These are phyloP conservation scores for Coniochaeta sp. DNA, from an alignment of 2,329 filamentous ascomycete genomes.

Conservation along the genomic window DNA sequence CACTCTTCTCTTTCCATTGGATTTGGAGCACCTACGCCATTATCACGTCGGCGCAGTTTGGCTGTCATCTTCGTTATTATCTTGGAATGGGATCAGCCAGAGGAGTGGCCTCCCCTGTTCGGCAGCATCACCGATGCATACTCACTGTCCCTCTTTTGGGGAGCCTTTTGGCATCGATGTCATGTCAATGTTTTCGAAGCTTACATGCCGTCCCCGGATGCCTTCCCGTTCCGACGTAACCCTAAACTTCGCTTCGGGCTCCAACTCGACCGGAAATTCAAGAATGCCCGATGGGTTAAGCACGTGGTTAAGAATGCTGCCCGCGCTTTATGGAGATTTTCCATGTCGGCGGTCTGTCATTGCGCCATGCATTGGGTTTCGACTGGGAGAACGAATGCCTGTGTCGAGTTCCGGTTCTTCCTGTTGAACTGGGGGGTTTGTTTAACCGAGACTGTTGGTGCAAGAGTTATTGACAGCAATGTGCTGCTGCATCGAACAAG, in stretches of 20 bases:
- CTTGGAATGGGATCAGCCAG: neutral
- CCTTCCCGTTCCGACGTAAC: neutral
- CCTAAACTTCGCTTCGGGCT: neutral
- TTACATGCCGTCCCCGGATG: neutral
- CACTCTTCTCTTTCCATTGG: neutral
- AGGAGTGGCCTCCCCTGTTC: neutral
- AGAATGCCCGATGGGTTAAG: neutral
- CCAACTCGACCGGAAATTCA: neutral
- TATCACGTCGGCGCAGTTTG: neutral
- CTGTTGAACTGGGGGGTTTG: neutral
- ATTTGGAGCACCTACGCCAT: neutral
- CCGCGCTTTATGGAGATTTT: neutral
- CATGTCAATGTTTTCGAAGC: neutral
- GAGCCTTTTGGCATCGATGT: neutral
- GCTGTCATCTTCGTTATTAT: neutral
- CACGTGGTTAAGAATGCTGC: neutral
- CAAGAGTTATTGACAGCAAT: too few relatives aligned
- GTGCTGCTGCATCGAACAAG: too few relatives aligned
- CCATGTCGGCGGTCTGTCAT: neutral
- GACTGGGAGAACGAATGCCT: neutral
- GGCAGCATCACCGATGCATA: neutral
- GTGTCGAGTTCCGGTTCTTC: neutral
- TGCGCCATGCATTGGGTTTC: neutral
- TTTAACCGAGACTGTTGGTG: neutral
- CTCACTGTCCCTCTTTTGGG: neutral